Evolutionary conservation across 129 eudicot species (phyloP), one percentile per base, ranked within the genome.

Genomic region (Gnaphalium uliginosum): DNA sequence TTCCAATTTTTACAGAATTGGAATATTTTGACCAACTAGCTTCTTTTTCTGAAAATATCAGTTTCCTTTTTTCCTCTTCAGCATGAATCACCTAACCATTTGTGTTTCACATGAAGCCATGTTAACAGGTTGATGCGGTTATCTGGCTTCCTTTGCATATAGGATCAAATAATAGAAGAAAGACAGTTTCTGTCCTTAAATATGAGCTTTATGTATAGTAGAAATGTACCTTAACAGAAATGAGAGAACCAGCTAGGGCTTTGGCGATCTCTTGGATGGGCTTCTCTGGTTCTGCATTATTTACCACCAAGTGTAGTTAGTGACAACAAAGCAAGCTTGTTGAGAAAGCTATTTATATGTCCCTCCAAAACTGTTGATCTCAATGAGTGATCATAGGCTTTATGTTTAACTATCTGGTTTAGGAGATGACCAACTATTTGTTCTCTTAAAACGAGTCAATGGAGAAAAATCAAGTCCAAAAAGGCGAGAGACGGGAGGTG

Each of bases 31-130:
- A 77, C 97, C 96, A 91, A 54, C 15, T 65, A 35, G 96, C 97
- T 82, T 95, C 90, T 79, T 85, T 91, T 82, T 95, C 99, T 3
- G 99, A 95, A 74, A 95, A 89, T 77, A 95, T 83, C 82, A 95
- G 86, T 68, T 76, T 87, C 64, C 81, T 81, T 73, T 68, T 85
- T 59, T 76, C 92, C 71, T 86, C 94, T 63, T 89, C 96, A 6
- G 85, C 94, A 69, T 82, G 80, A 66, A 91, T 85, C 69, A 91
- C 99, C 98, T 94, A 73, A 48, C 35, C 67, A 39, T 66, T 29
- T 39, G 69, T 74, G 58, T 33, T 54, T 76, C 21, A 18, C 21
- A 18, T 25, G 26, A 61, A 13, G 32, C 37, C 32, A 68, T 26
- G 66, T 33, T 58, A 59, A 27, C 30, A 68, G 8, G 29, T 14